Percentiles rank a stretch among this genome's conserved stretches.
Evolutionary conservation across 495 filamentous ascomycete species (phyloP).

Genomic region (Penicillium nucicola): DNA sequence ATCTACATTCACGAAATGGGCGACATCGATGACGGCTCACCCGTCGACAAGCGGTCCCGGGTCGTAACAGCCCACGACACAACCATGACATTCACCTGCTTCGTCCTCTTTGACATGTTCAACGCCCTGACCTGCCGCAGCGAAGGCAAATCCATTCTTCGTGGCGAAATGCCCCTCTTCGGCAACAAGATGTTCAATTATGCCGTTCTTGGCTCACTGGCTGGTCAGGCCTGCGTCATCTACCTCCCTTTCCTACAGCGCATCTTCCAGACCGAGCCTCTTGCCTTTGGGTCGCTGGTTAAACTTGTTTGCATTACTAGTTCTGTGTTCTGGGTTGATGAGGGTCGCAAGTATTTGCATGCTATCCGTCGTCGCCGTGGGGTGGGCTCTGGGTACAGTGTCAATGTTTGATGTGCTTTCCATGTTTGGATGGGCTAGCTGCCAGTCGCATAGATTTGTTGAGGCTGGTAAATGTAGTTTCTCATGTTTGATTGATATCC

Average conservation of each 20-base stretch:
- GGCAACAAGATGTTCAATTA: constrained; percentile 95
- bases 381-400: constrained; percentile 42
- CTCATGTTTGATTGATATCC: constrained; percentile 3
- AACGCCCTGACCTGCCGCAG: constrained; percentile 92
- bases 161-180: constrained; percentile 78
- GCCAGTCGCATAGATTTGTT: constrained; percentile 5
- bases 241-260: constrained; percentile 91
- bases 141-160: constrained; percentile 81
- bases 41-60: constrained; percentile 44
- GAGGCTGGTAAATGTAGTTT: constrained; percentile 4
- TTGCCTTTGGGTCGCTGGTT: constrained; percentile 68
- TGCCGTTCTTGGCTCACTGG: constrained; percentile 77
- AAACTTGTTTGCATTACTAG: constrained; percentile 72
- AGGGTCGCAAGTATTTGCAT: constrained; percentile 71
- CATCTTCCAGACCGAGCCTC: constrained; percentile 91
- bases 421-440: background rate
- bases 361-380: constrained; percentile 30
- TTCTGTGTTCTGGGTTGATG: constrained; percentile 92
- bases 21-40: constrained; percentile 44
- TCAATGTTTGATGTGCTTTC: constrained; percentile 35
- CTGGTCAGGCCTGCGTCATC: constrained; percentile 85
- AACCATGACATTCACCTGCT: constrained; percentile 98
- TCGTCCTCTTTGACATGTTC: constrained; percentile 99
- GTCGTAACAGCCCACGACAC: constrained; percentile 88
- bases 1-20: constrained; percentile 91